Evolutionary conservation across 2,329 filamentous ascomycete species (phyloP).

Genomic region (Sporothrix dimorphospora): DNA sequence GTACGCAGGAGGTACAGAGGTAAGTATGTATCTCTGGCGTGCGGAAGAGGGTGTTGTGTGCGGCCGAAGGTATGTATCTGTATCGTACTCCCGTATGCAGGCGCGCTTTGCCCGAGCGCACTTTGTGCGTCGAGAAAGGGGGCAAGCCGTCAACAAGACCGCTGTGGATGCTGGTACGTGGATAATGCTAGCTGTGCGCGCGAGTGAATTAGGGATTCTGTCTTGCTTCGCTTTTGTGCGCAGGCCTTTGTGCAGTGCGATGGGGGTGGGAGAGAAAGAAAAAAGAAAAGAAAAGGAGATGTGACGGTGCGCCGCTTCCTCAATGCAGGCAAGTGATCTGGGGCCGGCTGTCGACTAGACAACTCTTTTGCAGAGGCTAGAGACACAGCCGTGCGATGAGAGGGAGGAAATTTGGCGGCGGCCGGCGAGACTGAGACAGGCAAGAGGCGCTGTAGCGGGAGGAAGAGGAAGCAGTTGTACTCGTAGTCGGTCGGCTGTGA

Average conservation of each 20-base stretch:
- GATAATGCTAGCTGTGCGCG: not conserved
- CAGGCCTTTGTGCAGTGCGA: not conserved
- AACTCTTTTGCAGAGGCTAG: constrained; percentile 5
- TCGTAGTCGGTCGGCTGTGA: not conserved
- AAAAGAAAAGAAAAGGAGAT: constrained; percentile 1
- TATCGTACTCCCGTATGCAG: not conserved
- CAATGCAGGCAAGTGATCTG: not conserved
- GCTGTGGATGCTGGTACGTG: not conserved
- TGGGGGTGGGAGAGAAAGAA: not conserved
- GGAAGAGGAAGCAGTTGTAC: not conserved
- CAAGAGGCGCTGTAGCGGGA: constrained; percentile 1
- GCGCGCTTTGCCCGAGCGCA: not conserved
- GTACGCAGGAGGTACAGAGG: not conserved
- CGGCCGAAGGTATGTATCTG: not conserved
- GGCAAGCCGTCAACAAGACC: not conserved
- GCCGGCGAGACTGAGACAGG: constrained; percentile 1
- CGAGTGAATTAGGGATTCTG: not conserved
- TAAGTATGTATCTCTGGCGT: not conserved
- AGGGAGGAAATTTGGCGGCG: constrained; percentile 10
- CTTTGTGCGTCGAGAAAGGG: constrained; percentile 14
- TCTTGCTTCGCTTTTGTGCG: not conserved
- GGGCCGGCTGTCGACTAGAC: constrained; percentile 14
- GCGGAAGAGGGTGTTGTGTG: not conserved
- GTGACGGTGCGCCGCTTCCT: not conserved
- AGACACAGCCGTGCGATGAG: constrained; percentile 7